phyloP scores from a whole-genome alignment of 305 asterid genomes.

The Stenogyne calaminthoides region DNA sequence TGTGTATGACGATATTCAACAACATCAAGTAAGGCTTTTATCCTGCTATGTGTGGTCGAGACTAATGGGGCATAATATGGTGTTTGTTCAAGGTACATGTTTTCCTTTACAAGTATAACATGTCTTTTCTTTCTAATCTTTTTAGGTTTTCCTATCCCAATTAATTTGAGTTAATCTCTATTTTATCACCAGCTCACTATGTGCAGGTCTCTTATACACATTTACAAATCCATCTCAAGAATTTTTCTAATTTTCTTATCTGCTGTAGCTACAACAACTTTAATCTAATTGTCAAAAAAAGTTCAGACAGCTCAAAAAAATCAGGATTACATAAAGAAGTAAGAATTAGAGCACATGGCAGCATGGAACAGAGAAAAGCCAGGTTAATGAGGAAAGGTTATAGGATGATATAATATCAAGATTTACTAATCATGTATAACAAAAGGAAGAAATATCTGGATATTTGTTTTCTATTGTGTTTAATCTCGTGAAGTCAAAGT shows the following conservation, averaged over 20 bases:
- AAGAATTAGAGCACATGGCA: background rate
- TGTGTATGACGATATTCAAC: background rate
- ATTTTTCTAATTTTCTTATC: background rate
- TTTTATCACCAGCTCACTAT: background rate
- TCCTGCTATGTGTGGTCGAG: background rate
- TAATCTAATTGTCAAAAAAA: background rate
- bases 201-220: background rate
- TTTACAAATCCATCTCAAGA: background rate
- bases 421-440: background rate
- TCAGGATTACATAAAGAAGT: background rate
- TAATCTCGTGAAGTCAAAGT: slow-evolving; percentile 1
- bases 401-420: background rate
- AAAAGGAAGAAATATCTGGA: background rate
- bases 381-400: background rate
- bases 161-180: background rate
- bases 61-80: background rate
- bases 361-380: background rate
- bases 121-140: background rate
- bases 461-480: background rate
- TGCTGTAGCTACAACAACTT: background rate
- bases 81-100: background rate
- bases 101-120: background rate
- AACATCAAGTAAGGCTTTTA: too few species aligned
- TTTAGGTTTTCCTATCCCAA: background rate
- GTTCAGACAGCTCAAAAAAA: background rate